Conservation (phyloP, 1,284 basidiomycete genomes). For the Meira nashicola region DNA sequence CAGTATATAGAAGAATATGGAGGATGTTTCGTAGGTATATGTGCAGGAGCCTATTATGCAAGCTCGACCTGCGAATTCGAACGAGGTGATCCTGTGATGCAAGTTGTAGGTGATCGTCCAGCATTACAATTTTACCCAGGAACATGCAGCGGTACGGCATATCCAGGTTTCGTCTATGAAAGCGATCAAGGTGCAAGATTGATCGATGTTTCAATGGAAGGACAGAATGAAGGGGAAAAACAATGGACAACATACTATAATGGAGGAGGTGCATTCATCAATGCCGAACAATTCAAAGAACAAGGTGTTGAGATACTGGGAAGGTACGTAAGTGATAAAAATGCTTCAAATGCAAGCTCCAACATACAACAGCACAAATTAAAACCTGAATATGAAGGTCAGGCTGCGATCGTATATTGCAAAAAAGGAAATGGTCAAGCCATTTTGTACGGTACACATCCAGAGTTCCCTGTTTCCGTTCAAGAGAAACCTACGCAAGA, state of each 20-base stretch:
- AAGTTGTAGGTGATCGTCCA: conserved; percentile 58
- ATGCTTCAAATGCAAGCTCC: conserved; percentile 19
- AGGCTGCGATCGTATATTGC: conserved; percentile 60
- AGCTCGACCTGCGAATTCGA: conserved; percentile 58
- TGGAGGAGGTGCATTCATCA: conserved; percentile 59
- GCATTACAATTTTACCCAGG: conserved; percentile 62
- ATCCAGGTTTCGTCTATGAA: conserved; percentile 60
- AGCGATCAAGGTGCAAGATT: conserved; percentile 56
- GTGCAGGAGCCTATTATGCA: conserved; percentile 62
- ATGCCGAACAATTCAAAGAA: conserved; percentile 33
- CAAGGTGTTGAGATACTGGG: conserved; percentile 54
- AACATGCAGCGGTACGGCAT: conserved; percentile 59
- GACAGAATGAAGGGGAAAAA: background rate
- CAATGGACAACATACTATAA: conserved; percentile 58
- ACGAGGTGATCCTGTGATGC: conserved; percentile 54
- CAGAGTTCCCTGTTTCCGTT: conserved; percentile 58
- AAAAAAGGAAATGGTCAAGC: conserved; percentile 61
- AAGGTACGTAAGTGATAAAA: conserved; percentile 27
- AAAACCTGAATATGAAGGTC: conserved; percentile 18
- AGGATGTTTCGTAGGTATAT: conserved; percentile 67
- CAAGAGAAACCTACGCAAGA: background rate
- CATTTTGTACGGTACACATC: conserved; percentile 63
- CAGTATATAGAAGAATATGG: conserved; percentile 64
- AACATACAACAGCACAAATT: conserved; percentile 26
- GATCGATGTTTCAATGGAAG: conserved; percentile 40